phyloP scores from a whole-genome alignment of 148 eudicot species.

The Rhododendron mucronatum region DNA sequence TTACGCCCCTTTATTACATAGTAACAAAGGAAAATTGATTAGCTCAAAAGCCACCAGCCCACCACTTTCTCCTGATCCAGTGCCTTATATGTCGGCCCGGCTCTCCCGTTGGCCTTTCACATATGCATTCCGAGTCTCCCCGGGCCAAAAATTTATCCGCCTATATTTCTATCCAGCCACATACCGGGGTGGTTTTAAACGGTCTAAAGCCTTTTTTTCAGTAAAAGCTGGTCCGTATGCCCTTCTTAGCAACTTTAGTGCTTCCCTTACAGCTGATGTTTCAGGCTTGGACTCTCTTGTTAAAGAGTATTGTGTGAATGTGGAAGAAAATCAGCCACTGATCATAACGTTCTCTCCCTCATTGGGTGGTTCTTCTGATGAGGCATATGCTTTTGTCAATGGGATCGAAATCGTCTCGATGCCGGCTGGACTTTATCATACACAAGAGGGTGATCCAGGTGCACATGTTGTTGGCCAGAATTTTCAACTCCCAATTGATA shows the following conservation, averaged over 20 bases:
- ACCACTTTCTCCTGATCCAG: neutral
- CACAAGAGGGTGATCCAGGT: neutral
- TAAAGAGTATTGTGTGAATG: conserved; percentile 8
- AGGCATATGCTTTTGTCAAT: conserved; percentile 21
- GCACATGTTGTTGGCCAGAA: conserved; percentile 4
- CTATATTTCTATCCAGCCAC: conserved; percentile 11
- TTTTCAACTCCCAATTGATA: neutral
- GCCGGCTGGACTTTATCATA: conserved; percentile 21
- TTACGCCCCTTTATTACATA: neutral
- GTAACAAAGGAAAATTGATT: neutral
- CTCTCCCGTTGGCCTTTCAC: neutral
- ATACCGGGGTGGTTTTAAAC: conserved; percentile 10
- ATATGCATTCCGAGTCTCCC: neutral
- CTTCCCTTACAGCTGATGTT: conserved; percentile 14
- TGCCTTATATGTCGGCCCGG: conserved; percentile 7
- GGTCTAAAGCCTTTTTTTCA: conserved; percentile 14
- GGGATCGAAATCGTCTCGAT: conserved; percentile 26
- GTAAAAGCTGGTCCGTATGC: conserved; percentile 14
- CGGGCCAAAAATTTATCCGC: conserved; percentile 15
- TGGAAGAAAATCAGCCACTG: conserved; percentile 8
- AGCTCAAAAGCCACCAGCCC: neutral
- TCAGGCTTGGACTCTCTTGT: neutral
- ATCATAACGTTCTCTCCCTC: neutral
- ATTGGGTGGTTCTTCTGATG: neutral
- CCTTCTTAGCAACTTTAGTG: conserved; percentile 21